phyloP scores from a whole-genome alignment of 139 green algal genomes.

The Zygnema cylindricum region DNA sequence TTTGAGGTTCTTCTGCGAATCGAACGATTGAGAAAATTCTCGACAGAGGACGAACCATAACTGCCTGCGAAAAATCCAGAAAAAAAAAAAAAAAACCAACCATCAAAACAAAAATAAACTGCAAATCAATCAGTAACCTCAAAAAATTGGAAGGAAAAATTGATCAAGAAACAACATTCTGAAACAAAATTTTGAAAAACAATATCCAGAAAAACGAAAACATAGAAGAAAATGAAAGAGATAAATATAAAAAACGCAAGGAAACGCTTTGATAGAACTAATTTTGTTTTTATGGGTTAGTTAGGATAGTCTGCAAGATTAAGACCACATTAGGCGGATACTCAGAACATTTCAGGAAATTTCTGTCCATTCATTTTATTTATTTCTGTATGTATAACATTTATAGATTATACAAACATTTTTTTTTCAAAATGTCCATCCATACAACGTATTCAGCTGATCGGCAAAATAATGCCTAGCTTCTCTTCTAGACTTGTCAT shows the following conservation, averaged over 20 bases:
- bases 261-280: too few species aligned
- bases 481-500: too few species aligned
- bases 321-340: too few species aligned
- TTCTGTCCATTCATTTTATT: too few species aligned
- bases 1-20: conserved; percentile 51
- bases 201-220: neutral
- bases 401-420: too few species aligned
- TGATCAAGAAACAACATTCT: conserved; percentile 1
- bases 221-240: neutral
- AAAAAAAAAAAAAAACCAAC: neutral
- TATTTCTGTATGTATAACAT: too few species aligned
- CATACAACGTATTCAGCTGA: too few species aligned
- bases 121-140: neutral
- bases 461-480: too few species aligned
- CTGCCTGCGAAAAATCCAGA: conserved; percentile 12
- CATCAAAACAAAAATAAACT: neutral
- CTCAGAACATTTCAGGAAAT: too few species aligned
- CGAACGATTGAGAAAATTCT: conserved; percentile 40
- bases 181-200: neutral
- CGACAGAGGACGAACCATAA: conserved; percentile 39
- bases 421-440: too few species aligned
- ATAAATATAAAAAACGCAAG: conserved; percentile 14
- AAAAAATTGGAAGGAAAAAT: neutral
- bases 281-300: too few species aligned
- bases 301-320: too few species aligned